Evolutionary conservation across 495 filamentous ascomycete genomes (phyloP).

Genomic region (Endocarpon pusillum): DNA sequence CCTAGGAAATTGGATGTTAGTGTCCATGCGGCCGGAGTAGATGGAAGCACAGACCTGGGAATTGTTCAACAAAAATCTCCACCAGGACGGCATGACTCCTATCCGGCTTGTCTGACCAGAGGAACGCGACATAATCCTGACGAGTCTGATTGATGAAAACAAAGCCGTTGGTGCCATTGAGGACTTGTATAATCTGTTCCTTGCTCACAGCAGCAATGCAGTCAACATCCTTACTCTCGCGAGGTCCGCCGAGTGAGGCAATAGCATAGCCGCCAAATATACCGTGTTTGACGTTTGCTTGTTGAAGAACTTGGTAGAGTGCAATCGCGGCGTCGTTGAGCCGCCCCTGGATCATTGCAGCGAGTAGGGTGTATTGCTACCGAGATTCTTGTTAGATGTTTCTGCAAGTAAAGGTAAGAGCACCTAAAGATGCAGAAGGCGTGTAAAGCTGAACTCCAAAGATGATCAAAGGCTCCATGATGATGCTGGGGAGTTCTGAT

Average conservation of each 20-base stretch:
- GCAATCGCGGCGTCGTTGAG: constrained; percentile 9
- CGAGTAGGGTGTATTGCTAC: no score
- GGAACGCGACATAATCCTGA: constrained; percentile 5
- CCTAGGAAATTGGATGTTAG: constrained; percentile 3
- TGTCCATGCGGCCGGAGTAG: not conserved
- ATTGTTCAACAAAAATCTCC: constrained; percentile 4
- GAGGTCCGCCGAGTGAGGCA: constrained; percentile 3
- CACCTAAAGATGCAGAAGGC: no score
- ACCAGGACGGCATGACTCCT: constrained; percentile 4
- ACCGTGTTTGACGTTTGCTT: constrained; percentile 5
- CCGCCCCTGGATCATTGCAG: constrained; percentile 5
- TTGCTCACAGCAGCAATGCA: constrained; percentile 6
- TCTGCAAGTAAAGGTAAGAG: no score
- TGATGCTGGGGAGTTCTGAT: no score
- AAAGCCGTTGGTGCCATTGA: constrained; percentile 4
- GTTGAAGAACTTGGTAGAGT: constrained; percentile 3
- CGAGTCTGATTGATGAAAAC: constrained; percentile 1
- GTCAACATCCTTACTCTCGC: constrained; percentile 9
- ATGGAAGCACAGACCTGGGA: constrained; percentile 1
- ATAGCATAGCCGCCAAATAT: constrained; percentile 11
- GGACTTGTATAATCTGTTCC: constrained; percentile 3
- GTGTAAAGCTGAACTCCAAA: no score
- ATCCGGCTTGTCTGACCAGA: constrained; percentile 4
- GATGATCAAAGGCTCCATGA: no score
- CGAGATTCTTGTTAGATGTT: no score